Evolutionary conservation across 441 rosid species (phyloP).

Genomic region (Syzygium syzygioides): DNA sequence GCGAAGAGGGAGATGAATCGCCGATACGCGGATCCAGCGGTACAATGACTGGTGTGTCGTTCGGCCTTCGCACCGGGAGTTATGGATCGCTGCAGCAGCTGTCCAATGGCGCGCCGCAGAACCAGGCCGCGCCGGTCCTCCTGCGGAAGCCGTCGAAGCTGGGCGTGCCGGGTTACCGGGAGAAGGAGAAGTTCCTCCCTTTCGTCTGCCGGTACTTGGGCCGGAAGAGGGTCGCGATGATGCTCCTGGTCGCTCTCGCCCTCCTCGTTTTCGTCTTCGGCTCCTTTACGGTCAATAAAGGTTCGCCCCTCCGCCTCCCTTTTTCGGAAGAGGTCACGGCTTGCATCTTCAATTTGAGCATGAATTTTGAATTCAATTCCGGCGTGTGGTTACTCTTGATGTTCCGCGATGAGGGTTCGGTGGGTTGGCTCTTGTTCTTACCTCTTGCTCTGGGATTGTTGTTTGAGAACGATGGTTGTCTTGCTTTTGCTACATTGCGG

Average conservation of each 20-base stretch:
- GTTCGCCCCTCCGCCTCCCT: conserved; percentile 20
- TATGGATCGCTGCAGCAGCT: conserved; percentile 45
- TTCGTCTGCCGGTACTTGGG: conserved; percentile 43
- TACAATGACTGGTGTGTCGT: conserved; percentile 69
- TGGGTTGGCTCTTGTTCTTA: background rate
- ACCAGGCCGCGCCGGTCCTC: conserved; percentile 7
- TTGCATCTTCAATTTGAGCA: background rate
- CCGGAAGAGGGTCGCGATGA: conserved; percentile 55
- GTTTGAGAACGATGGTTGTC: background rate
- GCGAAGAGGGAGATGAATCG: conserved; percentile 29
- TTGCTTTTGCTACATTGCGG: background rate
- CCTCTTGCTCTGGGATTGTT: background rate
- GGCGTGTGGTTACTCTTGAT: background rate
- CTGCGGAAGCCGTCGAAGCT: conserved; percentile 33
- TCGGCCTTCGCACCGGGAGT: conserved; percentile 42
- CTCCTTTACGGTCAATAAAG: conserved; percentile 57
- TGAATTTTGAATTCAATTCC: background rate
- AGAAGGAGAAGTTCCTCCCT: conserved; percentile 53
- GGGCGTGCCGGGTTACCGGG: conserved; percentile 43
- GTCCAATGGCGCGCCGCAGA: conserved; percentile 14
- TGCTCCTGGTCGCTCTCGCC: conserved; percentile 51
- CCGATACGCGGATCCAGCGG: conserved; percentile 35
- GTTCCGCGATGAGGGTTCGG: background rate
- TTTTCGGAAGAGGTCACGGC: background rate
- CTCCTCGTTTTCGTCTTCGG: conserved; percentile 60